A percentile compares a stretch with the other conserved stretches of the same genome.
Conservation (phyloP, 345 rosid species). For the Diplotaxis tenuifolia region DNA sequence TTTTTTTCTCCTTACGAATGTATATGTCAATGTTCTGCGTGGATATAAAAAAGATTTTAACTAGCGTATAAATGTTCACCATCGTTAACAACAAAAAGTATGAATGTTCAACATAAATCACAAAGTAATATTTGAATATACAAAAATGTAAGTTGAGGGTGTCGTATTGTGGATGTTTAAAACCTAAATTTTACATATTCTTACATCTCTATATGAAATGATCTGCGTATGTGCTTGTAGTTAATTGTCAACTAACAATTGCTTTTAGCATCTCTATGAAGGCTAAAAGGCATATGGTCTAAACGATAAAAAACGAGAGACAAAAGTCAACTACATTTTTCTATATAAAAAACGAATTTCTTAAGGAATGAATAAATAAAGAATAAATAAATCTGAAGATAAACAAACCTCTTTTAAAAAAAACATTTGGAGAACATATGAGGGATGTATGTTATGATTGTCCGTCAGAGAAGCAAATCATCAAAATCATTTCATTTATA, state of each 20-base stretch:
- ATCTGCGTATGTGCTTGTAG: neutral
- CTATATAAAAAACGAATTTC: neutral
- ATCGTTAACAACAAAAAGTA: neutral
- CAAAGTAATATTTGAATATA: neutral
- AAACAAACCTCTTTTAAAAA: neutral
- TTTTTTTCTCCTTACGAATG: neutral
- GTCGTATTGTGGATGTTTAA: neutral
- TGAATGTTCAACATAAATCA: neutral
- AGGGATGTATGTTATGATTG: conserved; percentile 38
- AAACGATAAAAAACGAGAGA: neutral
- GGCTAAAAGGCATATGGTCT: conserved; percentile 7
- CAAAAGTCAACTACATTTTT: conserved; percentile 25
- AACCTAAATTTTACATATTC: neutral
- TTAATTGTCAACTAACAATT: conserved; percentile 16
- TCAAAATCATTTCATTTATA: conserved; percentile 24
- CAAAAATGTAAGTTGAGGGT: neutral
- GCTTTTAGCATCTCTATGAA: conserved; percentile 16
- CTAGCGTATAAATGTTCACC: neutral
- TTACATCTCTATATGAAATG: neutral
- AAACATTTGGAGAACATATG: conserved; percentile 25
- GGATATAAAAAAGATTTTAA: neutral
- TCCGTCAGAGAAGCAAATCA: conserved; percentile 35
- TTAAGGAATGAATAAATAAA: neutral
- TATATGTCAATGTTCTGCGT: neutral
- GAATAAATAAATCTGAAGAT: neutral